phyloP scores from a whole-genome alignment of 306 rosid species.

The Trifolium dubium region DNA sequence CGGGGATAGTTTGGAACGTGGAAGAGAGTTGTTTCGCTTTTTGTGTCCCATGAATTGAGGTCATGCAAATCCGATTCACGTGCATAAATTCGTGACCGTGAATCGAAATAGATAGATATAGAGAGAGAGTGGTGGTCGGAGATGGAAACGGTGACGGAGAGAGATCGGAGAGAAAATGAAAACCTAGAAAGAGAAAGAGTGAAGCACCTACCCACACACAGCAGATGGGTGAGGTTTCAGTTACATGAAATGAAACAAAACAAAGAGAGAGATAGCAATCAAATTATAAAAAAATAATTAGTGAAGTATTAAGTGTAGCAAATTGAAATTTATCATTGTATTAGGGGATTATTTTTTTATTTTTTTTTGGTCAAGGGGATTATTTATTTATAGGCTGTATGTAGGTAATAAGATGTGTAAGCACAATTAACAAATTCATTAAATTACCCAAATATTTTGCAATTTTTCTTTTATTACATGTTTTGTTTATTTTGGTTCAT shows the following conservation, averaged over 20 bases:
- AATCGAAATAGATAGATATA: not conserved
- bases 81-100: slow-evolving; percentile 49
- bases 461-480: no score
- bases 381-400: not conserved
- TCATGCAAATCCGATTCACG: slow-evolving; percentile 64
- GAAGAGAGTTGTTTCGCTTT: slow-evolving; percentile 71
- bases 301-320: not conserved
- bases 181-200: slow-evolving; percentile 44
- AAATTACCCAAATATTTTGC: no score
- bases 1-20: slow-evolving; percentile 67
- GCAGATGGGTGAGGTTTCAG: slow-evolving; percentile 29
- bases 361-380: no score
- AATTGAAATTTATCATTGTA: not conserved
- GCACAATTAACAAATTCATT: not conserved
- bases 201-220: slow-evolving; percentile 27
- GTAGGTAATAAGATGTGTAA: not conserved
- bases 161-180: slow-evolving; percentile 58
- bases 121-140: slow-evolving; percentile 11
- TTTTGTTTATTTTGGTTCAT: no score
- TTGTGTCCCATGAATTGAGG: slow-evolving; percentile 78
- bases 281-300: not conserved
- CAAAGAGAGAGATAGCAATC: not conserved
- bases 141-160: slow-evolving; percentile 35
- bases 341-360: not conserved
- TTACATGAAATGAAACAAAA: not conserved